Evolutionary conservation across 306 rosid species (phyloP).

Genomic region (Medicago ruthenica): DNA sequence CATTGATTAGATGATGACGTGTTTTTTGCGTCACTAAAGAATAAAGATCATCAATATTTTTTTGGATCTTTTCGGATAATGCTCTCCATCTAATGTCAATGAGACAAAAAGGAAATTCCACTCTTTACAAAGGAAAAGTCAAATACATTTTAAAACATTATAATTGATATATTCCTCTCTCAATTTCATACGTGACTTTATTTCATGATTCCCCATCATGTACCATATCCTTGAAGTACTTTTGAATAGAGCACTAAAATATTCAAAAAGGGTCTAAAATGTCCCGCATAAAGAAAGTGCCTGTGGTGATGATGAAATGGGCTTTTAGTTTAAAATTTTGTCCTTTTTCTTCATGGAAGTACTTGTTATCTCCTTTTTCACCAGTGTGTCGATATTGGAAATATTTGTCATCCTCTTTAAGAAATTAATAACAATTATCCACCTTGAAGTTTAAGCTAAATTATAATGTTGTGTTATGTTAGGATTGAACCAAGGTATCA

Average conservation of each 20-base stretch:
- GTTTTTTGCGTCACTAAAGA: background rate
- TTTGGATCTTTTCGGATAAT: background rate
- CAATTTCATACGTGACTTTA: constrained; percentile 32
- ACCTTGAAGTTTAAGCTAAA: constrained; percentile 34
- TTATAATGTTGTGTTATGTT: background rate
- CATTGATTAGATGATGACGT: background rate
- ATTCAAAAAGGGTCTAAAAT: constrained; percentile 38
- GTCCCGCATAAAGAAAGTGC: constrained; percentile 35
- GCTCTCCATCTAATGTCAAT: background rate
- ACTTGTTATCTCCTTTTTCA: constrained; percentile 20
- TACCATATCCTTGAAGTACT: constrained; percentile 54
- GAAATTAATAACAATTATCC: constrained; percentile 4
- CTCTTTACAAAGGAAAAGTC: constrained; percentile 42
- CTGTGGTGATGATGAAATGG: constrained; percentile 19
- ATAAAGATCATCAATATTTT: background rate
- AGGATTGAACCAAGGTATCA: constrained; percentile 97
- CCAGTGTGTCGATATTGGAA: background rate
- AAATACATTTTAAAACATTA: constrained; percentile 2
- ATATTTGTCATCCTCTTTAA: constrained; percentile 12
- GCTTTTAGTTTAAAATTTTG: constrained; percentile 29
- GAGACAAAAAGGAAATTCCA: constrained; percentile 43
- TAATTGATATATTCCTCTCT: constrained; percentile 24
- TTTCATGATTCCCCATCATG: constrained; percentile 51
- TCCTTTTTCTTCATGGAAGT: constrained; percentile 32
- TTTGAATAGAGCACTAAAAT: constrained; percentile 46